A percentile compares a stretch with the other conserved stretches of the same genome.
Conservation (phyloP, 2,329 filamentous ascomycete genomes). For the Claviceps arundinis region DNA sequence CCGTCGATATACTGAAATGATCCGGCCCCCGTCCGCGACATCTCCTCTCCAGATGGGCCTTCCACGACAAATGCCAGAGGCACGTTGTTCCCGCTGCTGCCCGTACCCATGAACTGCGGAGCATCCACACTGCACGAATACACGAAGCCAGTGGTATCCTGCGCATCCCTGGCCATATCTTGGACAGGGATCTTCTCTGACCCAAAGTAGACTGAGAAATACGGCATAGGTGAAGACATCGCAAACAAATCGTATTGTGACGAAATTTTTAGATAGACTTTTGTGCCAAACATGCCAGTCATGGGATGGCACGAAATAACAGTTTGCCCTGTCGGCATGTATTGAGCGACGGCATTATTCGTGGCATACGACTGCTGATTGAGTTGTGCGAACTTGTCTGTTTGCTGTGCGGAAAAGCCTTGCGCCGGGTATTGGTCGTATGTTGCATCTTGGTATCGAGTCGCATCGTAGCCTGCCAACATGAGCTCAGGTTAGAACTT, state of each 20-base stretch:
- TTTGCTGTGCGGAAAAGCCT: slow-evolving; percentile 31
- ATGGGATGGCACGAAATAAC: slow-evolving; percentile 59
- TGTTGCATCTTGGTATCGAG: slow-evolving; percentile 44
- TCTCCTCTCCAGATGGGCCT: slow-evolving; percentile 35
- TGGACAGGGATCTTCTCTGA: slow-evolving; percentile 50
- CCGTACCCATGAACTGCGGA: slow-evolving; percentile 44
- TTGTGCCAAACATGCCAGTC: slow-evolving; percentile 55
- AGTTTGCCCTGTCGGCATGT: slow-evolving; percentile 46
- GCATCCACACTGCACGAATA: slow-evolving; percentile 63
- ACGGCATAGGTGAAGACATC: slow-evolving; percentile 39
- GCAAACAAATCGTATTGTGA: slow-evolving; percentile 58
- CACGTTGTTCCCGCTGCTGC: slow-evolving; percentile 35
- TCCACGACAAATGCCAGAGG: slow-evolving; percentile 42
- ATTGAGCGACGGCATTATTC: slow-evolving; percentile 52
- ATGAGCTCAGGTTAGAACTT: slow-evolving; percentile 10
- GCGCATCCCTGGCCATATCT: slow-evolving; percentile 47
- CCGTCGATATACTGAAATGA: slow-evolving; percentile 37
- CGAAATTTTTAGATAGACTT: slow-evolving; percentile 60
- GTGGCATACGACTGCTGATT: slow-evolving; percentile 44
- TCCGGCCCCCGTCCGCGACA: slow-evolving; percentile 34
- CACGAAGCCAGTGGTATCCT: slow-evolving; percentile 46
- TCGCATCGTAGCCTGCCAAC: slow-evolving; percentile 41
- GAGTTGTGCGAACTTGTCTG: slow-evolving; percentile 38
- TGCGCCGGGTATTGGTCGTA: slow-evolving; percentile 40
- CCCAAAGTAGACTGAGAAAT: slow-evolving; percentile 64